Conservation (phyloP, 371 early-diverging fungal species). For the Apophysomyces variabilis region DNA sequence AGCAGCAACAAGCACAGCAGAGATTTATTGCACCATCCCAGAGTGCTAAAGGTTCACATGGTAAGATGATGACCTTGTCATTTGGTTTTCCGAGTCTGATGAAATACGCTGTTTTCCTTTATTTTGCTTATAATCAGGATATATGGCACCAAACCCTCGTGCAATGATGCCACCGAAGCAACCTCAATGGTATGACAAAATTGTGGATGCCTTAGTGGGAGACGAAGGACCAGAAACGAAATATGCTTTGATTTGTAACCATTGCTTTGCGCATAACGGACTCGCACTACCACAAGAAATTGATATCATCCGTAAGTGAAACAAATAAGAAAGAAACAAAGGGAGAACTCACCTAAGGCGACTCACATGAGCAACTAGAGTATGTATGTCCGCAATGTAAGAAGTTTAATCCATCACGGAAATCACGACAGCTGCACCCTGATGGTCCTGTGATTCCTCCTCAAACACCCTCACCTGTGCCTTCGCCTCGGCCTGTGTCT, state of each 20-base stretch:
- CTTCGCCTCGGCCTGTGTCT: background rate
- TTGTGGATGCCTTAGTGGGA: constrained; percentile 88
- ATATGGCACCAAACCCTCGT: background rate
- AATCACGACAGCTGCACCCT: constrained; percentile 23
- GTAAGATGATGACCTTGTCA: constrained; percentile 16
- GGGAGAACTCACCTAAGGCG: background rate
- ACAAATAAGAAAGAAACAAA: background rate
- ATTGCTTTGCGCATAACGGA: constrained; percentile 92
- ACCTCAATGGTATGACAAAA: constrained; percentile 78
- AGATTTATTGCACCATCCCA: background rate
- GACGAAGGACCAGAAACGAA: constrained; percentile 82
- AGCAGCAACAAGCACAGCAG: constrained; percentile 11
- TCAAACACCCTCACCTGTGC: background rate
- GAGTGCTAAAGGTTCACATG: background rate
- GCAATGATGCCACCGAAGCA: constrained; percentile 18
- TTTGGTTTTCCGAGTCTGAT: too few relatives aligned
- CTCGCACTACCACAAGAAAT: constrained; percentile 86
- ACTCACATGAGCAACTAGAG: constrained; percentile 16
- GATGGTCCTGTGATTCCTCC: constrained; percentile 10
- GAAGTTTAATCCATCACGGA: constrained; percentile 29
- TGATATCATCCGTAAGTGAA: constrained; percentile 68
- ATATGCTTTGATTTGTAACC: constrained; percentile 91
- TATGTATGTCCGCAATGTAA: constrained; percentile 30
- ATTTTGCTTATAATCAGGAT: constrained; percentile 12
- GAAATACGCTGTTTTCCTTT: constrained; percentile 4